Evolutionary conservation across 768 basidiomycete genomes (phyloP).

Genomic region (Suillus brevipes): DNA sequence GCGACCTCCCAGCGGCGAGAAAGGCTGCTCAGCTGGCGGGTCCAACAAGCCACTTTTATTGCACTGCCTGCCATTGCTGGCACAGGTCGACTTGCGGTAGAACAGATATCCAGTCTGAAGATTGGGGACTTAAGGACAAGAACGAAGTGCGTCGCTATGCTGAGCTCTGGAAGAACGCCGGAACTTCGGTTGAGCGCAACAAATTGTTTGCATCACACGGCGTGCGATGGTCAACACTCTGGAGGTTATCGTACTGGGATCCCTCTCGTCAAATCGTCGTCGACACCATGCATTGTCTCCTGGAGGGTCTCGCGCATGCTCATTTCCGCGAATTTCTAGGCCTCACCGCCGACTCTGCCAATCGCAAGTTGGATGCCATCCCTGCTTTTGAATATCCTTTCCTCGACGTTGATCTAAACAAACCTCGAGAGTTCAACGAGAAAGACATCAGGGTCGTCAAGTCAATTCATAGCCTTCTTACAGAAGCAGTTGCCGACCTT

Average conservation of each 20-base stretch:
- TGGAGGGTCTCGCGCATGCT: conserved; percentile 17
- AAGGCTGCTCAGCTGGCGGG: no score
- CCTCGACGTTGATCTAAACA: background rate
- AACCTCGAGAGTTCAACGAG: background rate
- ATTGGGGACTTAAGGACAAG: conserved; percentile 19
- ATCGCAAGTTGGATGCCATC: background rate
- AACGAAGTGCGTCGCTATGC: conserved; percentile 10
- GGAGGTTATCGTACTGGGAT: no score
- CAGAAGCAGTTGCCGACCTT: no score
- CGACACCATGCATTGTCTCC: no score
- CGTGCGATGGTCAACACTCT: conserved; percentile 10
- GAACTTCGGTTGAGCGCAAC: conserved; percentile 3
- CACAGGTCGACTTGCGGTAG: no score
- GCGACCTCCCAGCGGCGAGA: no score
- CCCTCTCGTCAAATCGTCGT: no score
- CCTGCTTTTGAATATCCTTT: conserved; percentile 10
- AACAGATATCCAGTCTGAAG: background rate
- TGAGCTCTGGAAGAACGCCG: conserved; percentile 16
- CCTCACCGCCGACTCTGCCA: conserved; percentile 5
- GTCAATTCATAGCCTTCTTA: no score
- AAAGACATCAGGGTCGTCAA: no score
- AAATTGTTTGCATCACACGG: no score
- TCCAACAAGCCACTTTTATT: no score
- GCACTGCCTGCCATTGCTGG: no score
- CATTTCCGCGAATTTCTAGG: conserved; percentile 9